Evolutionary conservation across 2,329 filamentous ascomycete genomes (phyloP).

Genomic region (Hymenoscyphus linearis): DNA sequence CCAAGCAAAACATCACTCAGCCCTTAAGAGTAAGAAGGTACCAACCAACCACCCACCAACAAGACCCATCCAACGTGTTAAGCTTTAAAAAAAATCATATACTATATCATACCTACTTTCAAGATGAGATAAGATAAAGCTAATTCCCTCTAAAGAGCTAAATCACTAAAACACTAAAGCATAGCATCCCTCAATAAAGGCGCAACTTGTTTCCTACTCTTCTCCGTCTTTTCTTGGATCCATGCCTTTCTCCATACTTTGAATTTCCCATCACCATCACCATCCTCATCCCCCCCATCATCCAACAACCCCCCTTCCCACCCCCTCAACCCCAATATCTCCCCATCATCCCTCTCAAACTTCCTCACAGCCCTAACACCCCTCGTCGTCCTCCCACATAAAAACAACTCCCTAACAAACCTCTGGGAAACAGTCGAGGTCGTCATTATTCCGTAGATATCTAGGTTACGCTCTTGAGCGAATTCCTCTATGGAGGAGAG

Average conservation of each 20-base stretch:
- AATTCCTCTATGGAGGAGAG: conserved; percentile 53
- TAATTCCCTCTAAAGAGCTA: too few species aligned
- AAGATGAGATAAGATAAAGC: too few species aligned
- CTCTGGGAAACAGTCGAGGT: conserved; percentile 46
- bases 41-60: too few species aligned
- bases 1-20: too few species aligned
- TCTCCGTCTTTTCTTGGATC: conserved; percentile 57
- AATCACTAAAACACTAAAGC: too few species aligned
- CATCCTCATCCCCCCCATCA: conserved; percentile 30
- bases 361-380: conserved; percentile 45
- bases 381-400: conserved; percentile 54
- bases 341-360: conserved; percentile 45
- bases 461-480: conserved; percentile 51
- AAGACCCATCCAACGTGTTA: too few species aligned
- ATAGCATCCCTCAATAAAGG: conserved; percentile 55
- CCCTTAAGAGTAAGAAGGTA: too few species aligned
- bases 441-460: conserved; percentile 65
- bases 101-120: too few species aligned
- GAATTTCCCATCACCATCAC: too few species aligned
- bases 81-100: too few species aligned
- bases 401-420: conserved; percentile 62
- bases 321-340: conserved; percentile 49
- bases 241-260: conserved; percentile 57
- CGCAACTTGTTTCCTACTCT: conserved; percentile 65
- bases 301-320: conserved; percentile 49